Evolutionary conservation across 1,284 basidiomycete species (phyloP).

Genomic region (Ceraceosorus guamensis): DNA sequence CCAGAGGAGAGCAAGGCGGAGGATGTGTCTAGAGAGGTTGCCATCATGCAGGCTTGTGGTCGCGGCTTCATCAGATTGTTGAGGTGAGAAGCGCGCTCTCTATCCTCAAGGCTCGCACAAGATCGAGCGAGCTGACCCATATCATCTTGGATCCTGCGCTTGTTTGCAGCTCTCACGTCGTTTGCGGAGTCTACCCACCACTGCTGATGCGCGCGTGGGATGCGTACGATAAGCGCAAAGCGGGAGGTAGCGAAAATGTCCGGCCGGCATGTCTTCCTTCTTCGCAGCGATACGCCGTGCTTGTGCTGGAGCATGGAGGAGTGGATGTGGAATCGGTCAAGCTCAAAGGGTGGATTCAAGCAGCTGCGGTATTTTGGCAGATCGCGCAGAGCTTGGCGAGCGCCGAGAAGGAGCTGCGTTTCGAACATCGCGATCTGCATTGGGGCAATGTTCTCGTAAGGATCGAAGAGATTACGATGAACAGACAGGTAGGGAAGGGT

Average conservation of each 20-base stretch:
- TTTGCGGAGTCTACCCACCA: conserved; percentile 60
- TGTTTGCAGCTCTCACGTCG: too few species aligned
- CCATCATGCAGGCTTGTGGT: conserved; percentile 61
- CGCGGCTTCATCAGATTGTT: too few species aligned
- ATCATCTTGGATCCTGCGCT: too few species aligned
- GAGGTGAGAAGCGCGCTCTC: too few species aligned
- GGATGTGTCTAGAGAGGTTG: conserved; percentile 78
- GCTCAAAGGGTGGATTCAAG: conserved; percentile 75
- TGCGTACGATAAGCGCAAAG: conserved; percentile 58
- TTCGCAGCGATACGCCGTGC: conserved; percentile 75
- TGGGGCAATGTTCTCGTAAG: conserved; percentile 93
- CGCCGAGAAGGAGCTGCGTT: conserved; percentile 53
- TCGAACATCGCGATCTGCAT: conserved; percentile 88
- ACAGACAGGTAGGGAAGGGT: conserved; percentile 34
- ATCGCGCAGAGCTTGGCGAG: conserved; percentile 66
- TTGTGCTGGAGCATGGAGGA: conserved; percentile 81
- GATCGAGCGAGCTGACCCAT: too few species aligned
- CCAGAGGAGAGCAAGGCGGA: conserved; percentile 53
- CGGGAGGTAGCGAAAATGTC: conserved; percentile 64
- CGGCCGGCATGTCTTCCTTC: conserved; percentile 70
- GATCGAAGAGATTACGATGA: conserved; percentile 41
- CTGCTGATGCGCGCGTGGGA: conserved; percentile 78
- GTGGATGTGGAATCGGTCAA: conserved; percentile 75
- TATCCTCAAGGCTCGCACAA: too few species aligned
- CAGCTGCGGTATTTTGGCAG: conserved; percentile 83